Evolutionary conservation across 495 filamentous ascomycete genomes (phyloP).

Genomic region (Amorphotheca resinae): DNA sequence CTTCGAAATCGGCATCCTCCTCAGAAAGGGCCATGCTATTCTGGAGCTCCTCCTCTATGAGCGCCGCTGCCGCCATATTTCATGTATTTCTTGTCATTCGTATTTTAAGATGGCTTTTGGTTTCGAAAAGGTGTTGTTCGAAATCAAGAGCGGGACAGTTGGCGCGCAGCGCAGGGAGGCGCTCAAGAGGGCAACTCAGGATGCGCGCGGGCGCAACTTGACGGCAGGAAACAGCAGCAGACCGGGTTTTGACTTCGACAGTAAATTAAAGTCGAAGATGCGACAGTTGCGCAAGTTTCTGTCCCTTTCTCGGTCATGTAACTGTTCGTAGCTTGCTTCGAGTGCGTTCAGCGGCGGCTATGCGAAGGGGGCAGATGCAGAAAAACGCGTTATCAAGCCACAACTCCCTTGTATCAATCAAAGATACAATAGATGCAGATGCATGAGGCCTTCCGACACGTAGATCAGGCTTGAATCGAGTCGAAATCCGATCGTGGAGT

Average conservation of each 20-base stretch:
- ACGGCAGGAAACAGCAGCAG: not conserved
- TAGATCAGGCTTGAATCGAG: slow-evolving; percentile 17
- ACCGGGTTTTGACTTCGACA: not conserved
- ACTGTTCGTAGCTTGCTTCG: not conserved
- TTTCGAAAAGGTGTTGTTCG: not conserved
- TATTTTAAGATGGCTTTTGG: not conserved
- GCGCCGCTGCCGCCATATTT: slow-evolving; percentile 20
- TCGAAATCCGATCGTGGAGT: slow-evolving; percentile 15
- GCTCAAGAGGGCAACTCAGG: too few relatives aligned
- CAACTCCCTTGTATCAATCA: slow-evolving; percentile 11
- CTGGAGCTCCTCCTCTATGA: slow-evolving; percentile 20
- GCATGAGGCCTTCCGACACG: slow-evolving; percentile 17
- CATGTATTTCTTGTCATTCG: slow-evolving; percentile 15
- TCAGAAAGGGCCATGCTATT: slow-evolving; percentile 21
- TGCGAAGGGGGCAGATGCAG: slow-evolving; percentile 1
- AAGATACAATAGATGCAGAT: slow-evolving; percentile 7
- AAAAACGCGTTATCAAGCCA: slow-evolving; percentile 13
- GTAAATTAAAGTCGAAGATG: not conserved
- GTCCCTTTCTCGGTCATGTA: not conserved
- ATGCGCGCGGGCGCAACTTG: slow-evolving; percentile 1
- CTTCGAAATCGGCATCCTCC: slow-evolving; percentile 36
- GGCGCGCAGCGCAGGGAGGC: not conserved
- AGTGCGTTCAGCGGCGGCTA: not conserved
- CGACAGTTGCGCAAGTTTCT: not conserved
- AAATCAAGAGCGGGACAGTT: not conserved